Conservation (phyloP, 768 basidiomycete genomes). For the Termitomyces sp. region DNA sequence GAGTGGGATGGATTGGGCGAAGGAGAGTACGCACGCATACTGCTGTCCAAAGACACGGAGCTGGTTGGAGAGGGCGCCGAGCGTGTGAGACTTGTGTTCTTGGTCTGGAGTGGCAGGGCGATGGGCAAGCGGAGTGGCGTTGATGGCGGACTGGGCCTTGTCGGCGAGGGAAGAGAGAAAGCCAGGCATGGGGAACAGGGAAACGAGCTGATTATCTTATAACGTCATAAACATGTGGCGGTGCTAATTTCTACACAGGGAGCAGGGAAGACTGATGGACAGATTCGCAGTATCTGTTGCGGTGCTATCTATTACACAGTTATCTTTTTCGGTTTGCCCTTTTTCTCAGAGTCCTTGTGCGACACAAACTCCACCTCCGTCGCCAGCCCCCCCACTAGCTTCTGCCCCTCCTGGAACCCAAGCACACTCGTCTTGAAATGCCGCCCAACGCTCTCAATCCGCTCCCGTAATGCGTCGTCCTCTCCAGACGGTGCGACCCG, state of each 20-base stretch:
- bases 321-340: constrained; percentile 77
- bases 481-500: constrained; percentile 63
- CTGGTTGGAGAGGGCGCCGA: constrained; percentile 66
- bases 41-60: constrained; percentile 70
- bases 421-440: constrained; percentile 93
- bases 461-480: constrained; percentile 59
- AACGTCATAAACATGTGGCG: too few relatives aligned
- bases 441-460: constrained; percentile 78
- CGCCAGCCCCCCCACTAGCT: constrained; percentile 69
- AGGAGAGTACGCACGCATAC: constrained; percentile 45
- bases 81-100: constrained; percentile 44
- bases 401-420: constrained; percentile 69
- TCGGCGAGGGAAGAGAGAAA: constrained; percentile 67
- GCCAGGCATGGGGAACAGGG: constrained; percentile 35
- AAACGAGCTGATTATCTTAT: background rate
- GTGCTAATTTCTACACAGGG: too few relatives aligned
- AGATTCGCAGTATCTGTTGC: background rate
- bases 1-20: constrained; percentile 1
- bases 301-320: constrained; percentile 36
- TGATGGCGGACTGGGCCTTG: constrained; percentile 71
- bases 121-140: constrained; percentile 55
- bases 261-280: too few relatives aligned
- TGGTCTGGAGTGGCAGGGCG: constrained; percentile 27
- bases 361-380: constrained; percentile 94
- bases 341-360: constrained; percentile 94